Evolutionary conservation across 106 monocot genomes (phyloP), one percentile per base, ranked within the genome.

Genomic region (Allium cepa): DNA sequence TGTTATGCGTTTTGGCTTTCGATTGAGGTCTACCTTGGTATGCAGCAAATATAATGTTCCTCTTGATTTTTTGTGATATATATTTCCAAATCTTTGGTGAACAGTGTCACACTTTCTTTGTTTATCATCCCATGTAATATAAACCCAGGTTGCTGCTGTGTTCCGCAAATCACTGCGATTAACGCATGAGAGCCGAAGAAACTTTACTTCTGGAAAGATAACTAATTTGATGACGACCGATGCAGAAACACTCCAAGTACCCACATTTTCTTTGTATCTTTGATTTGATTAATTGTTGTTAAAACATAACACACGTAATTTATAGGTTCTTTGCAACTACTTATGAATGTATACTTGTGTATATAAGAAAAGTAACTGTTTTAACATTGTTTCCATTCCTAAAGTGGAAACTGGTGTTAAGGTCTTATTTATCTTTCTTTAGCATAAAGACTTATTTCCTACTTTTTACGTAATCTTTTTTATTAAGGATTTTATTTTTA

Each of bases 221-320:
- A 99, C 99, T 66, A 99, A 99, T 76, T 85, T 99, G 85, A 99
- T 99, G 79, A 90, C 99, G 60, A 90, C 99, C 69, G 99, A 99
- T 79, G 80, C 99, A 50, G 99, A 93, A 79, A 51, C 93, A 71
- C 87, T 99, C 57, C 99, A 93, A 87, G 90, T 69, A 70, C 50
- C 69, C 59, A 16, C 10, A 52, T 6, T 26, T 14, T 53, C 22
- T 66, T 26, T 67, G 67, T 67, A 67, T 26, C 22, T 51, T 14
- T 66, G 16, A 3, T 16, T 50, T 50, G 50, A 50, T 7, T 28
- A 26, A 26, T 52, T 52, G 17, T 13, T 67, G 67, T 67, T 27
- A 51, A 66, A 67, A 12, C 28, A 12, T 51, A 28, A 11, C 11
- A 67, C 67, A 67, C 7, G n/a, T 52, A 53, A 53, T 22, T 67